Percentiles rank a stretch among this genome's conserved stretches.
Conservation (phyloP, 176 grass and related monocot species). For the Ensete glaucum region DNA sequence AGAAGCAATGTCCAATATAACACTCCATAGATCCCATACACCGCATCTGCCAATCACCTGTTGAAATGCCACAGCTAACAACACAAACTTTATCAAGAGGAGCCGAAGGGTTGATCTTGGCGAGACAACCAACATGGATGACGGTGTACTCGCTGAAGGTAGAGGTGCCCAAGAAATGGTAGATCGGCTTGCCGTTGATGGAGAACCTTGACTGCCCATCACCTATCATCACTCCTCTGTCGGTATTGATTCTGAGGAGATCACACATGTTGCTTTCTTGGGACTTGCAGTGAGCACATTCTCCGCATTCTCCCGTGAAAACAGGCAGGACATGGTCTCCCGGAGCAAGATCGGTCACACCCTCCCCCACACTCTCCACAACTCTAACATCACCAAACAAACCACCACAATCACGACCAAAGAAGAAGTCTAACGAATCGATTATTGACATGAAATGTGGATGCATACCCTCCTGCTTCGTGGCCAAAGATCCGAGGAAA, state of each 20-base stretch:
- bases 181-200: background rate
- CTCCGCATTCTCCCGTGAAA: background rate
- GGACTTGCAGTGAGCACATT: background rate
- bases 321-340: conserved; percentile 4
- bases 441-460: background rate
- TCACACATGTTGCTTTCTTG: conserved; percentile 9
- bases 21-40: background rate
- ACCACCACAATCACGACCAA: background rate
- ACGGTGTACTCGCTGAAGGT: conserved; percentile 29
- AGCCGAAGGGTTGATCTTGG: conserved; percentile 79
- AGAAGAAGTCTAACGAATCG: background rate
- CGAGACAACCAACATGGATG: conserved; percentile 63
- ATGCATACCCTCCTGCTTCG: background rate
- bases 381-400: background rate
- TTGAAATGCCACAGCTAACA: conserved; percentile 84
- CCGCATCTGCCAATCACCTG: conserved; percentile 24
- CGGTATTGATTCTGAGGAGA: background rate
- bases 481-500: background rate
- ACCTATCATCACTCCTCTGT: conserved; percentile 4
- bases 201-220: background rate
- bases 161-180: conserved; percentile 2
- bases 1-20: background rate
- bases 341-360: background rate
- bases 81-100: conserved; percentile 85
- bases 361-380: conserved; percentile 1